Evolutionary conservation across 31 red algal genomes (phyloP), one percentile per base, ranked within the genome.

Genomic region (Porphyra umbilicalis): DNA sequence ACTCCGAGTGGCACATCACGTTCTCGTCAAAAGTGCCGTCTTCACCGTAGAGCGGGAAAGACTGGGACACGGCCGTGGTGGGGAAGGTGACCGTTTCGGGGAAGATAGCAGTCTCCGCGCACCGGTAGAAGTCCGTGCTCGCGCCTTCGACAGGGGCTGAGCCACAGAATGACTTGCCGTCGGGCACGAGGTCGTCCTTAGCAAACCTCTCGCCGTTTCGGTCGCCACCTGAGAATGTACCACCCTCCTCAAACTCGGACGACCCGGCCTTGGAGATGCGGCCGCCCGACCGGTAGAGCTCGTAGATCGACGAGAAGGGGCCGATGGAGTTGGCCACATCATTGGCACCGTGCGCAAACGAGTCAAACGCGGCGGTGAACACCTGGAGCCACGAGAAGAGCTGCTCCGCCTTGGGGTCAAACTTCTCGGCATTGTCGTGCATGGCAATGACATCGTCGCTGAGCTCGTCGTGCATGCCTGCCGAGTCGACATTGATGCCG

Each of bases 321-420:
- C 85, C 93, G 39, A 92, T 90, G 36, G 89, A 85, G 77, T 96
- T 96, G 10, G 93, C 93, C 10, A 96, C 93, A 87, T 96, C 93
- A 74, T 96, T 96, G 39, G 93, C 89, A 79, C 93, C 93, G 83
- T 96, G 93, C 31, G 93, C 85, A 75, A 96, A 96, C 36, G 93
- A 86, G 81, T 92, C 89, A 78, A 91, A 91, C 25, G 89, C 86
- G 81, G 93, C 93, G 16, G 93, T 96, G 75, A 92, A 88, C 6
- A 96, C 76, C 78, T 92, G 89, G 29, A 96, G 67, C 93, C 89
- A 91, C 10, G 86, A 89, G 87, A 96, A 96, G 25, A 96, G 77
- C 18, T 80, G 77, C 79, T 96, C 93, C 36, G 93, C 84, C 79
- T 89, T 92, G 11, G 80, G 81, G 36, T 96, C 89, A 67, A 96